phyloP scores from a whole-genome alignment of 305 asterid genomes.

The Solanum hybrid region DNA sequence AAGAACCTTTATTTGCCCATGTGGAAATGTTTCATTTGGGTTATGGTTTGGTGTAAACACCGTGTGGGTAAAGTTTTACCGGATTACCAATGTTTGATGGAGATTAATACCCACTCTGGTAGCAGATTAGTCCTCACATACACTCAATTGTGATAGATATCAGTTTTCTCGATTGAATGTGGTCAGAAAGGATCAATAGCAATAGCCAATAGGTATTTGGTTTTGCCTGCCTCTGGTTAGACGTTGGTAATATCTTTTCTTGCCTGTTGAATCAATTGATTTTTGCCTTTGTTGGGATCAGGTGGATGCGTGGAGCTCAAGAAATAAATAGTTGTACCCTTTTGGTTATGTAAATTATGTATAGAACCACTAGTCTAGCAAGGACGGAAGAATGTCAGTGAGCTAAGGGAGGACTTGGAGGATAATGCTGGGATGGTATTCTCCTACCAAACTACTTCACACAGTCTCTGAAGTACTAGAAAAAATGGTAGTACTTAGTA shows the following conservation, averaged over 20 bases:
- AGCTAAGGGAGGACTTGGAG: background rate
- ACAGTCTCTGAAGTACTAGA: background rate
- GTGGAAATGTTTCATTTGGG: background rate
- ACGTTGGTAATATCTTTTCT: background rate
- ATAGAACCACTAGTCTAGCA: background rate
- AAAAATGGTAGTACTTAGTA: background rate
- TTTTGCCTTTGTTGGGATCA: background rate
- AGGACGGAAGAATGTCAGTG: background rate
- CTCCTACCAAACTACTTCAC: background rate
- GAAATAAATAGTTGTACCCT: background rate
- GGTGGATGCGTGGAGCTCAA: background rate
- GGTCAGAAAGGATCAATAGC: background rate
- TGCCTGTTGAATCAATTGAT: background rate
- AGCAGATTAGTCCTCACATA: background rate
- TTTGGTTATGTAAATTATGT: background rate
- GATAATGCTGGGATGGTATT: background rate
- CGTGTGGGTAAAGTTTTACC: background rate
- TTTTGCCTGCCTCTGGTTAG: too few relatives aligned
- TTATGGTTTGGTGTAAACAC: background rate
- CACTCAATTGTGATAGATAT: background rate
- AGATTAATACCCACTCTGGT: background rate
- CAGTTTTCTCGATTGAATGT: background rate
- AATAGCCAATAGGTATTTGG: background rate
- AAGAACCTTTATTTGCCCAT: background rate
- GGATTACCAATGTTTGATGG: background rate